Evolutionary conservation across 371 early-diverging fungal genomes (phyloP).

Genomic region (Haplosporangium sp.): DNA sequence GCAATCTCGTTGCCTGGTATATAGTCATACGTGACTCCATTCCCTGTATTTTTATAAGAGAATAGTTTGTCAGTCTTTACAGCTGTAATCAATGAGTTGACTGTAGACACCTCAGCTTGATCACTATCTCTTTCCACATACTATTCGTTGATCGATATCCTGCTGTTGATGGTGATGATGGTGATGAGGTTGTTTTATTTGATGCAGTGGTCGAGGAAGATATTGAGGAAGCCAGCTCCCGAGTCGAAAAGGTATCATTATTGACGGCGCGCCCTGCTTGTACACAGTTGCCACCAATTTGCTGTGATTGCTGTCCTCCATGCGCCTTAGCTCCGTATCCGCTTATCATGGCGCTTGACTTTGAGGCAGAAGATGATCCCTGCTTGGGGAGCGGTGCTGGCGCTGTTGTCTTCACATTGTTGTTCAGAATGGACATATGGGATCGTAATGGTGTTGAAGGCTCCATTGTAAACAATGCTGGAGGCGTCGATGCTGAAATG

Average conservation of each 20-base stretch:
- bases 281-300: conserved; percentile 38
- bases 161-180: background rate
- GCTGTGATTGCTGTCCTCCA: background rate
- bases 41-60: background rate
- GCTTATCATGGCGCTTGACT: background rate
- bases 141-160: background rate
- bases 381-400: background rate
- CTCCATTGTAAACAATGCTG: conserved; percentile 12
- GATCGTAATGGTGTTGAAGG: conserved; percentile 14
- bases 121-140: background rate
- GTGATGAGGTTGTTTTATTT: background rate
- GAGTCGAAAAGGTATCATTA: conserved; percentile 1
- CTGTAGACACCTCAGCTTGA: background rate
- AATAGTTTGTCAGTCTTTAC: no score
- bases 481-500: conserved; percentile 12
- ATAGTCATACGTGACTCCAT: background rate
- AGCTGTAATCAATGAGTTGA: no score
- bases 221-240: conserved; percentile 9
- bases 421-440: conserved; percentile 25
- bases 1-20: background rate
- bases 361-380: background rate
- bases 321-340: background rate
- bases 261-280: background rate
- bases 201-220: background rate
- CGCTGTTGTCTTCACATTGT: background rate